These are phyloP conservation scores for Chalaropsis thielavioides DNA, from an alignment of 2,329 filamentous ascomycete species.

Conservation along the genomic window DNA sequence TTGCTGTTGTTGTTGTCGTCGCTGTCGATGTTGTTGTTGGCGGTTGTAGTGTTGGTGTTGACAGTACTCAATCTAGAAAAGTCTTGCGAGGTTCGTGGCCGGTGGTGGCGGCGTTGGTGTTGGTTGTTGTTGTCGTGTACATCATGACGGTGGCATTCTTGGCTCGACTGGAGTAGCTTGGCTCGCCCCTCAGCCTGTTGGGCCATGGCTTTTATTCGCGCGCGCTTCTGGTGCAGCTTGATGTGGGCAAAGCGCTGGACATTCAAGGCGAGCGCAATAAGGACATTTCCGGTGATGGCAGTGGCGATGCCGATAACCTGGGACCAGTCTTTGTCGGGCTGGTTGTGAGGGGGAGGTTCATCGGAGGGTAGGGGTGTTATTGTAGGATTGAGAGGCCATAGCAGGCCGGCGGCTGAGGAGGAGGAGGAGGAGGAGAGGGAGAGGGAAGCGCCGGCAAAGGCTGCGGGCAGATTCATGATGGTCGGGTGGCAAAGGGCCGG, in stretches of 20 bases:
- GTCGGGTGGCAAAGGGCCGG: background rate
- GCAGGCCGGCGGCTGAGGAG: background rate
- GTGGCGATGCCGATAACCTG: conserved; percentile 90
- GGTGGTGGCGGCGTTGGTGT: background rate
- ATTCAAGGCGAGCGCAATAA: conserved; percentile 92
- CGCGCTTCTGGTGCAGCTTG: conserved; percentile 57
- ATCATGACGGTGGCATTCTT: background rate
- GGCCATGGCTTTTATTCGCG: conserved; percentile 40
- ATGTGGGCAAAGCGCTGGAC: conserved; percentile 94
- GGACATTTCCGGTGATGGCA: conserved; percentile 78
- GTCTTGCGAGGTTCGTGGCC: background rate
- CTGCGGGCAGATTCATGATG: background rate
- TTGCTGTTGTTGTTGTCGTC: no score
- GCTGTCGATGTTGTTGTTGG: background rate
- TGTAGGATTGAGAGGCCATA: conserved; percentile 12
- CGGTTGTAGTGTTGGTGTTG: background rate
- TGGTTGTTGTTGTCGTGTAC: background rate
- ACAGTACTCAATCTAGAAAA: background rate
- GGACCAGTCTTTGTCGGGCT: conserved; percentile 55
- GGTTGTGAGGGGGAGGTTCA: conserved; percentile 19
- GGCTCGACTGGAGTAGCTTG: conserved; percentile 13
- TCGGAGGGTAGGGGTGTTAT: conserved; percentile 1
- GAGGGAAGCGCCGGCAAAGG: conserved; percentile 1
- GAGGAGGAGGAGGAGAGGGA: background rate
- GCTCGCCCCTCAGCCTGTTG: conserved; percentile 37